Base-by-base conservation (phyloP, 2,329 filamentous ascomycete genomes). In the Scortechinia acanthostroma region DNA sequence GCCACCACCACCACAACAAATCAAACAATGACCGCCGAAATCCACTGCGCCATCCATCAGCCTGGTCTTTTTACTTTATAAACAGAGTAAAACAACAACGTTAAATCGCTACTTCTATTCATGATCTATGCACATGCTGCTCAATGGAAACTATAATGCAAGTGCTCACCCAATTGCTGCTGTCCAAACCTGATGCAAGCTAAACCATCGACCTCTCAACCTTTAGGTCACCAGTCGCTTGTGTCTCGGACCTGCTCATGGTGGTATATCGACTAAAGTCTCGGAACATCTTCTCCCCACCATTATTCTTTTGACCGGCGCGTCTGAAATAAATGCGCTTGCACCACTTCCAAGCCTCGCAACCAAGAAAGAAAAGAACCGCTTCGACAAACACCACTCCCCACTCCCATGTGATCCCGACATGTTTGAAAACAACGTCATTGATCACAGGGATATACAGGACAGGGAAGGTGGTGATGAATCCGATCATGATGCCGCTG, bases 371-470 rank as follows among this genome's bases (percentile, higher is more conserved):
- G 65, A 82, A 83, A 20, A 82, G 53, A 1, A 65, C 55, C 0
- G 73, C 65, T 3, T 63, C 68, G 42, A 77, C 57, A 47, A 82
- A 75, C 3, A 80, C 74, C 33, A 83, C 71, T 3, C 57, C 75
- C 79, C 77, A 83, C 56, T 82, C 78, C 78, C 77, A 83, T 22
- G 61, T 66, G 46, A 83, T 82, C 4, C 70, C 74, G 22, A 65
- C 66, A 56, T 83, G 78, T 59, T 77, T 76, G 64, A 82, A 82
- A 4, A 82, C 77, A 1, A 64, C 60, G 5, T 63, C 69, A 60
- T 76, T 82, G 49, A 83, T 67, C 13, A 73, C 76, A 0, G 77
- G 77, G 44, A 83, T 79, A 53, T 83, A 83, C 17, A 75, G 56
- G 25, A 70, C 58, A 4, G 70, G 70, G 56, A 76, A 74, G n/a